A percentile compares a stretch with the other conserved stretches of the same genome.
These are phyloP conservation scores for Hibiscus syriacus DNA, from an alignment of 345 rosid species.

Conservation along the genomic window DNA sequence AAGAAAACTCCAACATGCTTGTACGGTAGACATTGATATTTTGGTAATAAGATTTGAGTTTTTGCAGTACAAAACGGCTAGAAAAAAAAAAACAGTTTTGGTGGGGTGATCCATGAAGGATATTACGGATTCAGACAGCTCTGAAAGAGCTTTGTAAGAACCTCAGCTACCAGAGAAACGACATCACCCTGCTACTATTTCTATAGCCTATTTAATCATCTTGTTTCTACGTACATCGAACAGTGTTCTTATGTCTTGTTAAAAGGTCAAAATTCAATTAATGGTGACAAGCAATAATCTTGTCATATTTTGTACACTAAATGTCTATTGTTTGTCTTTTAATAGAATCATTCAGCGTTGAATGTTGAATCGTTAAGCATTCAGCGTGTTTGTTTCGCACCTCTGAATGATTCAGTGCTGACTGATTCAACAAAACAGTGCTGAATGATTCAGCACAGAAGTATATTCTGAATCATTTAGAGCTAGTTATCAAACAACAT, in stretches of 20 bases:
- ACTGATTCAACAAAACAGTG: no score
- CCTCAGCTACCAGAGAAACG: not conserved
- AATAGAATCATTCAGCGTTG: no score
- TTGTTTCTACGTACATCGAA: not conserved
- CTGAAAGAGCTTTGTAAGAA: not conserved
- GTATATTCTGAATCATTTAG: no score
- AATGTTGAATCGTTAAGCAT: no score
- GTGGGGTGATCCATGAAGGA: not conserved
- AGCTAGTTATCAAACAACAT: no score
- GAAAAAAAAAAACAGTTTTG: not conserved
- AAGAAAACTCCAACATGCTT: not conserved
- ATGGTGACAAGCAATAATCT: not conserved
- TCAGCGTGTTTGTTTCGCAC: no score
- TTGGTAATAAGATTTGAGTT: not conserved
- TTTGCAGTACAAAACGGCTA: not conserved
- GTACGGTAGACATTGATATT: slow-evolving; percentile 6
- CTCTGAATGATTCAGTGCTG: no score
- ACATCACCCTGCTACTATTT: not conserved
- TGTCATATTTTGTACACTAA: no score
- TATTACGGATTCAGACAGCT: slow-evolving; percentile 2
- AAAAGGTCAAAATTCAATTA: not conserved
- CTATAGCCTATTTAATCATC: not conserved
- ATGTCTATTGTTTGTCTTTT: no score
- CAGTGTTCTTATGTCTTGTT: no score
- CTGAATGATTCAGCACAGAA: no score